These are phyloP conservation scores for Pichia pseudocactophila DNA, from an alignment of 805 yeast species.

Conservation along the genomic window DNA sequence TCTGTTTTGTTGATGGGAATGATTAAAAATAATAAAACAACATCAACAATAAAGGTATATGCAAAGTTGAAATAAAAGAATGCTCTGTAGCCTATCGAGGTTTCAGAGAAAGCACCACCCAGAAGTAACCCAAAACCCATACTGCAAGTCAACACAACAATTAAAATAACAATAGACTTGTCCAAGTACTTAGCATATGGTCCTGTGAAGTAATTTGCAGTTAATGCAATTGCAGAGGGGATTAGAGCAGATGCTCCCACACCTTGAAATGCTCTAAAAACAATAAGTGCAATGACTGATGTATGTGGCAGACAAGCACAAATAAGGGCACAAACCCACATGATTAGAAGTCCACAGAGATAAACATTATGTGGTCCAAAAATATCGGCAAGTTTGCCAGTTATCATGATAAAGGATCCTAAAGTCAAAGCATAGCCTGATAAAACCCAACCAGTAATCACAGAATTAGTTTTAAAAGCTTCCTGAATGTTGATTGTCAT, in stretches of 20 bases:
- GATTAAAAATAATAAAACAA: slow-evolving; percentile 17
- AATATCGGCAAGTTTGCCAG: slow-evolving; percentile 36
- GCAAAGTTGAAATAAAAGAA: slow-evolving; percentile 33
- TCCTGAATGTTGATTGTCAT: slow-evolving; percentile 24
- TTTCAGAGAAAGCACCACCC: slow-evolving; percentile 37
- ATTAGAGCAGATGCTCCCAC: slow-evolving; percentile 33
- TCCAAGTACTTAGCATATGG: slow-evolving; percentile 7
- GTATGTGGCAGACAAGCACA: slow-evolving; percentile 28
- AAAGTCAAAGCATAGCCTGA: slow-evolving; percentile 37
- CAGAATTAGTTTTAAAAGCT: slow-evolving; percentile 29
- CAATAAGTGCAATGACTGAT: slow-evolving; percentile 29
- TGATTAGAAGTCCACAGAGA: slow-evolving; percentile 13
- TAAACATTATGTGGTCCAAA: slow-evolving; percentile 31
- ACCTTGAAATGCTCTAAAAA: slow-evolving; percentile 39
- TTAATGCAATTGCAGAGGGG: slow-evolving; percentile 24
- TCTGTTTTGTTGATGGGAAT: slow-evolving; percentile 25
- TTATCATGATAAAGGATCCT: slow-evolving; percentile 35
- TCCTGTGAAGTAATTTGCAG: slow-evolving; percentile 19
- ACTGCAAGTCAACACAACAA: slow-evolving; percentile 20
- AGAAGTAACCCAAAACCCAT: slow-evolving; percentile 33
- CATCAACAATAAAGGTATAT: slow-evolving; percentile 12
- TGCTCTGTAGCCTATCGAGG: slow-evolving; percentile 32
- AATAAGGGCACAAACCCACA: slow-evolving; percentile 24
- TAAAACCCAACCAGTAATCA: slow-evolving; percentile 33
- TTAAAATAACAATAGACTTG: slow-evolving; percentile 12